Conservation (phyloP, 768 basidiomycete genomes). For the Mycena alexandri region DNA sequence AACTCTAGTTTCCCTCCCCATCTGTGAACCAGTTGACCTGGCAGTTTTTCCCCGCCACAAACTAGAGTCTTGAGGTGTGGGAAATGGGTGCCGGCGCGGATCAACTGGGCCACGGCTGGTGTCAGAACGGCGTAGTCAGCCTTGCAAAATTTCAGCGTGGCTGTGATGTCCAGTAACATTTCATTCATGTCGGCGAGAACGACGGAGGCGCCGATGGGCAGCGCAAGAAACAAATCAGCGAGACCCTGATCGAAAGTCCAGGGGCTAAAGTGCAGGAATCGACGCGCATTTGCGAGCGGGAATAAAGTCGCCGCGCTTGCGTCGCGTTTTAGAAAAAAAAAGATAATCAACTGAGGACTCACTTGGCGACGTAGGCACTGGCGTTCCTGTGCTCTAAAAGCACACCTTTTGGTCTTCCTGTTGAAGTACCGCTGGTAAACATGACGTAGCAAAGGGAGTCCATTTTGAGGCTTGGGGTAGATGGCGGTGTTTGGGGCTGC, state of each 20-base stretch:
- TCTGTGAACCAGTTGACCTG: conserved; percentile 9
- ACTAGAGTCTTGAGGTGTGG: conserved; percentile 12
- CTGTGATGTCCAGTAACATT: conserved; percentile 5
- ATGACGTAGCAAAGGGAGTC: conserved; percentile 16
- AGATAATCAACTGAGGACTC: neutral
- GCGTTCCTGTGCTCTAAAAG: conserved; percentile 7
- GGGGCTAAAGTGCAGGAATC: conserved; percentile 19
- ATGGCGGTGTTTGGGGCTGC: neutral
- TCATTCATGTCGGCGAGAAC: conserved; percentile 14
- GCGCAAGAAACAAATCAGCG: conserved; percentile 11
- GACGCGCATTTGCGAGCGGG: conserved; percentile 6
- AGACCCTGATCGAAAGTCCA: conserved; percentile 25
- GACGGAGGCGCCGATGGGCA: conserved; percentile 7
- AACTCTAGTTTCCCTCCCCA: conserved; percentile 10
- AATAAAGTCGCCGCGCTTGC: conserved; percentile 5
- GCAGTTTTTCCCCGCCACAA: conserved; percentile 7
- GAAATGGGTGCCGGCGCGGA: conserved; percentile 1
- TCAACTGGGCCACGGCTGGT: conserved; percentile 5
- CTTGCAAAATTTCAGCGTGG: neutral
- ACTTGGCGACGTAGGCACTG: conserved; percentile 9
- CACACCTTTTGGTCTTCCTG: conserved; percentile 14
- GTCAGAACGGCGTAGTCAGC: conserved; percentile 16
- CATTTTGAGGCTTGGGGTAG: neutral
- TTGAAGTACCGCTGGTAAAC: conserved; percentile 12
- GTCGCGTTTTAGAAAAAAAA: neutral